A percentile compares a stretch with the other conserved stretches of the same genome.
Evolutionary conservation across 495 filamentous ascomycete species (phyloP).

Genomic region (Neurospora sp.): DNA sequence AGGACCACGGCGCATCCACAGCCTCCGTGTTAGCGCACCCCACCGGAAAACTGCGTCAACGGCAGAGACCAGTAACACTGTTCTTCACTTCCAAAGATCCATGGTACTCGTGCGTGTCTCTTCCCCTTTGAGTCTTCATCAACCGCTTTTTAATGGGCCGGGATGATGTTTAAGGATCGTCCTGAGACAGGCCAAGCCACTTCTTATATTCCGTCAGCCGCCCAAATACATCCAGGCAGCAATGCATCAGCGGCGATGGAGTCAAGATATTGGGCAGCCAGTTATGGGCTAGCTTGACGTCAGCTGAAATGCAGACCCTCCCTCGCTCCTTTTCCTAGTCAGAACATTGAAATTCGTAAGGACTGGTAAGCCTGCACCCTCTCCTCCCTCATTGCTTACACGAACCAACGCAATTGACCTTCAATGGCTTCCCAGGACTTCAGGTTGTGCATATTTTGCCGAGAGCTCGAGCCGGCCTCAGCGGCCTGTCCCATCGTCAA

Average conservation of each 20-base stretch:
- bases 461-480: background rate
- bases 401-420: background rate
- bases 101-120: background rate
- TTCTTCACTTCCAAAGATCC: too few species aligned
- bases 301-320: background rate
- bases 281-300: background rate
- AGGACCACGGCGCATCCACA: too few species aligned
- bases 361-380: background rate
- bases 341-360: too few species aligned
- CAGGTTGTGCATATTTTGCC: slow-evolving; percentile 10
- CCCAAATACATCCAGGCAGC: background rate
- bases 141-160: background rate
- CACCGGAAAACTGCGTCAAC: background rate
- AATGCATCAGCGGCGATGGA: background rate
- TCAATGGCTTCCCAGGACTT: background rate
- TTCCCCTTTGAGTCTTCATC: background rate
- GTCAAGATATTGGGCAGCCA: background rate
- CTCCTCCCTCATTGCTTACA: background rate
- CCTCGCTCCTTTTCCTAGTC: background rate
- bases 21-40: background rate
- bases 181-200: background rate
- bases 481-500: background rate
- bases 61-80: background rate
- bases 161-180: background rate
- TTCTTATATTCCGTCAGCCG: background rate